Percentiles rank a stretch among this genome's conserved stretches.
Conservation (phyloP, 2,329 filamentous ascomycete genomes). For the Thielaviopsis euricoi region DNA sequence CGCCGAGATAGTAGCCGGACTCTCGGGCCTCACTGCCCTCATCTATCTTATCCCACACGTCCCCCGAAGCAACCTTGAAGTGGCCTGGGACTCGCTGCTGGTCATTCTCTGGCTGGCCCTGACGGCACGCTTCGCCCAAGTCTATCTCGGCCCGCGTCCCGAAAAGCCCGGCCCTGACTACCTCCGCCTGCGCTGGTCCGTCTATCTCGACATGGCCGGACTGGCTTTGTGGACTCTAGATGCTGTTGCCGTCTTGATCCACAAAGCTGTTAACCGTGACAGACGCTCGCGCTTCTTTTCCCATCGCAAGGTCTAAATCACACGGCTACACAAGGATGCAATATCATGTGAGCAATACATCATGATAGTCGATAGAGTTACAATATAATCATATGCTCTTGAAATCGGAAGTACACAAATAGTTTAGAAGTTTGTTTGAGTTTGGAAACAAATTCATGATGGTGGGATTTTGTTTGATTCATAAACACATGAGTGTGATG, state of each 20-base stretch:
- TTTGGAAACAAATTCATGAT: too few species aligned
- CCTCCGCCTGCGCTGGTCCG: conserved; percentile 8
- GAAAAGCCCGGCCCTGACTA: conserved; percentile 8
- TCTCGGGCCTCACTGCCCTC: conserved; percentile 7
- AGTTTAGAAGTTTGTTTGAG: too few species aligned
- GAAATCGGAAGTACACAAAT: too few species aligned
- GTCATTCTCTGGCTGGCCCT: conserved; percentile 10
- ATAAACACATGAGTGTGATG: not conserved
- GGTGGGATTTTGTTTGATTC: too few species aligned
- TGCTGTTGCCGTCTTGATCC: conserved; percentile 4
- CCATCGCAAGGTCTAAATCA: too few species aligned
- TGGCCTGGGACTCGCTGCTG: conserved; percentile 8
- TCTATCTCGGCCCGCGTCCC: conserved; percentile 6
- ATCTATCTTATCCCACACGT: conserved; percentile 10
- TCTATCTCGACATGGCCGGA: conserved; percentile 8
- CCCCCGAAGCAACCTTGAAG: conserved; percentile 3
- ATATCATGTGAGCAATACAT: not conserved
- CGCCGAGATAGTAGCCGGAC: conserved; percentile 6
- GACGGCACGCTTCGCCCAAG: conserved; percentile 5
- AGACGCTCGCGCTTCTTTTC: not conserved
- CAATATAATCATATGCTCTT: not conserved
- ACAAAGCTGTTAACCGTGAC: conserved; percentile 5
- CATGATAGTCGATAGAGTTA: not conserved
- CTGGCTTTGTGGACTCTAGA: conserved; percentile 9
- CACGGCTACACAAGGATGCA: not conserved